Evolutionary conservation across 139 green algal species (phyloP), one percentile per base, ranked within the genome.

Genomic region (Picochlorum sp.): DNA sequence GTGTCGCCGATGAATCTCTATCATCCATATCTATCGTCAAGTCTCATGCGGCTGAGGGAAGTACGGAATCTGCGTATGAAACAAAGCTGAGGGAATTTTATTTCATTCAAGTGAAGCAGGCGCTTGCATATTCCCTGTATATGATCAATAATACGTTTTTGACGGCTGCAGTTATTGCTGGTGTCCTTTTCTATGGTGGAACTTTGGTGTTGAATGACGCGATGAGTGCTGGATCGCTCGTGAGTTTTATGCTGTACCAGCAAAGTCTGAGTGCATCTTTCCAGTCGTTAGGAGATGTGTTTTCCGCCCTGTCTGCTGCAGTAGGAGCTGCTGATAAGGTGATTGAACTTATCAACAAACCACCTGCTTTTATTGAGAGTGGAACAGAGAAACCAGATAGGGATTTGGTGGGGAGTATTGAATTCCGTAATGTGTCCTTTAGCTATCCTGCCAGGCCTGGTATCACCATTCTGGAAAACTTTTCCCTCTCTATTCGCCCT

Each of bases 251-350:
- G 81, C 77, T 92, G 26, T 86, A 90, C 74, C 83, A 92, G 73
- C 77, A 88, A 69, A 81, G 65, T 4, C 79, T 95, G 0, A 72
- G 60, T 14, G 59, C 45, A 1, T 78, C 86, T 16, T 92, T 92
- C 62, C 77, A 85, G 75, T 51, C 73, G 11, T 77, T 93, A 57
- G 83, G 78, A 6, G 86, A 93, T 66, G 83, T 93, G 15, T 91
- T 90, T 79, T 81, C 65, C 6, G 63, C 81, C 0, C 71, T 95
- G 30, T 79, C 76, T 1, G 85, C 75, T 31, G 88, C 88, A 2
- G 77, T 95, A n/a, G 88, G 86, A 4, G 85, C 88, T 4, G 88
- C 88, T 20, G 88, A 92, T 61, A 95, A 93, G 77, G 77, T 89
- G 9, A 58, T 86, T 13, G 78, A 87, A 63, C 60, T 85, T n/a